phyloP scores from a whole-genome alignment of 768 basidiomycete genomes.

The Hypholoma fasciculare region DNA sequence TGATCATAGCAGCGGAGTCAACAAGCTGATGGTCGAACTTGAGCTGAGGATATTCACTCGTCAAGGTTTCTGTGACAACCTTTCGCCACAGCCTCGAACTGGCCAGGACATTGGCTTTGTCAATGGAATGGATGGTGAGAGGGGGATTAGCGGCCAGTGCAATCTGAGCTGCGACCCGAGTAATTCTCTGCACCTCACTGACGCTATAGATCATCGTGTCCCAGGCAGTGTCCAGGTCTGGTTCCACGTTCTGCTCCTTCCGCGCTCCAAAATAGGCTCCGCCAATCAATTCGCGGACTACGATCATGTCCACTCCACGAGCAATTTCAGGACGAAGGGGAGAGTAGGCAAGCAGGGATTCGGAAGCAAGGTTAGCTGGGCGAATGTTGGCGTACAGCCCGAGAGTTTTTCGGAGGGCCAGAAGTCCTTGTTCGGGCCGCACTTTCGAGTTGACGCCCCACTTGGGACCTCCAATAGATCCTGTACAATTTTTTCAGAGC shows the following conservation, averaged over 20 bases:
- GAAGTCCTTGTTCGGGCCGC: constrained; percentile 90
- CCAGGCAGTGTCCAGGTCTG: constrained; percentile 73
- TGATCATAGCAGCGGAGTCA: constrained; percentile 95
- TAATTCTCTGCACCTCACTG: constrained; percentile 89
- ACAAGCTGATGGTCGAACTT: constrained; percentile 90
- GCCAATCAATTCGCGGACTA: constrained; percentile 94
- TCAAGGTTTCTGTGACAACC: constrained; percentile 83
- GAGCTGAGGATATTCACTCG: constrained; percentile 86
- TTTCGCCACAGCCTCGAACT: constrained; percentile 93
- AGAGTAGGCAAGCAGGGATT: constrained; percentile 82
- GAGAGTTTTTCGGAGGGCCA: constrained; percentile 85
- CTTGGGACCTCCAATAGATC: constrained; percentile 98
- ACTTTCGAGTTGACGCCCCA: constrained; percentile 91
- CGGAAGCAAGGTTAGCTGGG: constrained; percentile 92
- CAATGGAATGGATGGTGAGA: constrained; percentile 87
- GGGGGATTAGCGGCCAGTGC: constrained; percentile 84
- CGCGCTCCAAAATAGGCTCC: constrained; percentile 95
- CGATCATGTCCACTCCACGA: constrained; percentile 86
- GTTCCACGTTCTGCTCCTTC: constrained; percentile 76
- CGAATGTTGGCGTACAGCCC: constrained; percentile 98
- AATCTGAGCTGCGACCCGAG: constrained; percentile 92
- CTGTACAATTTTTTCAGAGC: constrained; percentile 37
- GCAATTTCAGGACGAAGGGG: constrained; percentile 88
- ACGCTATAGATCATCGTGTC: constrained; percentile 95
- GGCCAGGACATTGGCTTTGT: constrained; percentile 99